These are phyloP conservation scores for Luvunga scandens DNA, from an alignment of 345 rosid species.

Conservation along the genomic window DNA sequence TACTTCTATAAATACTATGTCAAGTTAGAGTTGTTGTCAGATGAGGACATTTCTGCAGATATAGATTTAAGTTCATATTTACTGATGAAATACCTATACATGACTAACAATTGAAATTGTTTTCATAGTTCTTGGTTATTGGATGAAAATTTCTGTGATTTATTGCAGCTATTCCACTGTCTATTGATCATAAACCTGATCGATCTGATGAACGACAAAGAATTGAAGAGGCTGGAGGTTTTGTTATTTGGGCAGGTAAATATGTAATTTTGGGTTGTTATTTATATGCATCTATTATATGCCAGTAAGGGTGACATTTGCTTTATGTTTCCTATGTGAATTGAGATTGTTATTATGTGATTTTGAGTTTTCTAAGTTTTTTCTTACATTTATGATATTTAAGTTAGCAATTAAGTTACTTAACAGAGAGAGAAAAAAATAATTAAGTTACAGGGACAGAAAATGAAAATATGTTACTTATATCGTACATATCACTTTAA, in stretches of 20 bases:
- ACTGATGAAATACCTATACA: neutral
- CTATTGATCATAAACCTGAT: slow-evolving; percentile 53
- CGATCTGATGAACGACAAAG: slow-evolving; percentile 49
- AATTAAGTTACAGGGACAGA: no score
- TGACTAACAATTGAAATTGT: neutral
- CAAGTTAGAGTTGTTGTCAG: neutral
- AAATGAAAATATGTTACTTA: neutral
- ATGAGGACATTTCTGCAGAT: neutral
- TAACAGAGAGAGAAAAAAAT: no score
- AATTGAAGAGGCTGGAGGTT: slow-evolving; percentile 51
- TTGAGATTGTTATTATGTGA: neutral
- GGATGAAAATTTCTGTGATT: neutral
- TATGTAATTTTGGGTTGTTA: slow-evolving; percentile 4
- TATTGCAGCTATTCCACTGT: slow-evolving; percentile 39
- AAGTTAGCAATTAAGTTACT: neutral
- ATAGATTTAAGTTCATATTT: neutral
- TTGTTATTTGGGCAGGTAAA: slow-evolving; percentile 53
- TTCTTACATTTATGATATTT: neutral
- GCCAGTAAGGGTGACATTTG: neutral
- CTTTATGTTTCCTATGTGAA: neutral
- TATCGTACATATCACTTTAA: neutral
- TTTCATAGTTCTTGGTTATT: neutral
- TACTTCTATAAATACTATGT: neutral
- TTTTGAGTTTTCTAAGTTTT: neutral
- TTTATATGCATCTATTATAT: neutral